Percentiles rank a stretch among this genome's conserved stretches.
Conservation (phyloP, 2,329 filamentous ascomycete species). For the Xylaria sp. region DNA sequence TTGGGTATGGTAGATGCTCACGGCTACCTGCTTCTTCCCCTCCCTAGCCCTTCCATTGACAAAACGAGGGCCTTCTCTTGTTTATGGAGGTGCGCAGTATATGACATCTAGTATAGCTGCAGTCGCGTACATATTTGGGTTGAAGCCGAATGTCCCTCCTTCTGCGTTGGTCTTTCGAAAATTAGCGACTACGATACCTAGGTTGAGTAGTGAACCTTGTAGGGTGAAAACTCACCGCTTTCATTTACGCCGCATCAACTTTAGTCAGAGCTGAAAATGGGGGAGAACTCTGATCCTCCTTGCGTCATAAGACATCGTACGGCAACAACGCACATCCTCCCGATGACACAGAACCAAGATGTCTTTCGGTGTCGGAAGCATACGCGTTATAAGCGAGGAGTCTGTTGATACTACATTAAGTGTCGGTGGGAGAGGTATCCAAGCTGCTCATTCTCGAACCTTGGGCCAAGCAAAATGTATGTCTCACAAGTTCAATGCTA, state of each 20-base stretch:
- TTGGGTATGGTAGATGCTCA: not conserved
- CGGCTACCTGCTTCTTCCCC: not conserved
- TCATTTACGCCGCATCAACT: not conserved
- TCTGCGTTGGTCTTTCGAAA: not conserved
- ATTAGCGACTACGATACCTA: conserved; percentile 4
- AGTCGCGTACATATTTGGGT: conserved; percentile 6
- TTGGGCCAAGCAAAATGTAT: not conserved
- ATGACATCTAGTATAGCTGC: not conserved
- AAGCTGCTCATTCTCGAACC: not conserved
- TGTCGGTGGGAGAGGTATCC: too few species aligned
- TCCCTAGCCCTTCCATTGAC: not conserved
- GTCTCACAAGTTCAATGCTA: not conserved
- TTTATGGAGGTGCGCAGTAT: not conserved
- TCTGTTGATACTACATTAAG: not conserved
- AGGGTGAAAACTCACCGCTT: conserved; percentile 6
- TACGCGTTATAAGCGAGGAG: not conserved
- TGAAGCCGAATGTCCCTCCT: not conserved
- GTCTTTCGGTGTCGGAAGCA: not conserved
- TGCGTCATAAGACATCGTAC: not conserved
- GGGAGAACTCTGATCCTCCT: not conserved
- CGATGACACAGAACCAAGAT: not conserved
- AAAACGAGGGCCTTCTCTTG: not conserved
- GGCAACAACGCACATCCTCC: not conserved
- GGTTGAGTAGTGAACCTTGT: too few species aligned
- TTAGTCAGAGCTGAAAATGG: not conserved